Evolutionary conservation across 495 filamentous ascomycete species (phyloP).

Genomic region (Lasiosphaeriaceae sp.): DNA sequence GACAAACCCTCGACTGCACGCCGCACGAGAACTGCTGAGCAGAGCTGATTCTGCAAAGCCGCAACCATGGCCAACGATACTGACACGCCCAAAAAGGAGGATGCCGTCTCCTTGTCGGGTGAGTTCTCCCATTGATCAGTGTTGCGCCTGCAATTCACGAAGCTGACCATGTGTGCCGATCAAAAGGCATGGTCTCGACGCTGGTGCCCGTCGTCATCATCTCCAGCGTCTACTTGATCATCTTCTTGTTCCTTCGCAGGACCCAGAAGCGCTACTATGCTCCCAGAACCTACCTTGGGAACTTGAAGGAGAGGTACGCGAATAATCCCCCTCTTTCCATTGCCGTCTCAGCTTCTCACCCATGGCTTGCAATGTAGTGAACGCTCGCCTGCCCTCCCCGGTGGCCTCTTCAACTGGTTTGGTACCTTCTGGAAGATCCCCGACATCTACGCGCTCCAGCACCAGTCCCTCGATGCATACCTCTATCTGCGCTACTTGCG

Average conservation of each 20-base stretch:
- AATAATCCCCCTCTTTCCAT: neutral
- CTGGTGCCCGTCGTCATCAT: conserved; percentile 65
- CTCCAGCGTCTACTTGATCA: conserved; percentile 57
- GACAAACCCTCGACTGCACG: too few relatives aligned
- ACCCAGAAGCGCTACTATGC: conserved; percentile 76
- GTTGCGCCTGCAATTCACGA: neutral
- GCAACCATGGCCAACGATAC: neutral
- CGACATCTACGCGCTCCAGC: conserved; percentile 79
- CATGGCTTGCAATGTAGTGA: conserved; percentile 43
- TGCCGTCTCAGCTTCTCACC: neutral
- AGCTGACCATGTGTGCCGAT: neutral
- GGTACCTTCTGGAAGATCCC: conserved; percentile 70
- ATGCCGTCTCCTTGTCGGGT: conserved; percentile 25
- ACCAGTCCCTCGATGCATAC: conserved; percentile 86
- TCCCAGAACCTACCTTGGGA: conserved; percentile 82
- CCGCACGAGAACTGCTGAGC: too few relatives aligned
- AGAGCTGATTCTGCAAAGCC: neutral
- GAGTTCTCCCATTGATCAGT: conserved; percentile 4
- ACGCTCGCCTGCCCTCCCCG: conserved; percentile 63
- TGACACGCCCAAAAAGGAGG: neutral
- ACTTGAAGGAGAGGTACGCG: conserved; percentile 58
- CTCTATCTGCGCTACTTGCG: conserved; percentile 83
- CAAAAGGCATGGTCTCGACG: conserved; percentile 59
- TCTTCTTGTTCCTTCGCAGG: conserved; percentile 76
- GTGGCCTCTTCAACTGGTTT: conserved; percentile 73